These are phyloP conservation scores for Ganoderma lucidum DNA, from an alignment of 1,284 basidiomycete genomes.

Conservation along the genomic window DNA sequence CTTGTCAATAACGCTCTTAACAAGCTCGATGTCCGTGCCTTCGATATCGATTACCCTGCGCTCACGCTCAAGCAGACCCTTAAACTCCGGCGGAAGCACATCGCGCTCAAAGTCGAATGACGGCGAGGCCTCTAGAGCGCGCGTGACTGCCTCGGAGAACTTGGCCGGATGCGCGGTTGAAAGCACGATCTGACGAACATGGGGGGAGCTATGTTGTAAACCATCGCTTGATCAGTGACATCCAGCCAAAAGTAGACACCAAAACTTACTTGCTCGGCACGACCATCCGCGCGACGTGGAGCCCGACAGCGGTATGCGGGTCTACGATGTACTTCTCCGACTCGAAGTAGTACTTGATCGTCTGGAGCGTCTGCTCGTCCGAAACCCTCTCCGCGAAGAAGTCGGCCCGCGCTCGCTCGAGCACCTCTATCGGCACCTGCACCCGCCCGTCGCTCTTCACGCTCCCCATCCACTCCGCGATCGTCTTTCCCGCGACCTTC, in stretches of 20 bases:
- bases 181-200: conserved; percentile 82
- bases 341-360: conserved; percentile 80
- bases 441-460: conserved; percentile 85
- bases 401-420: conserved; percentile 81
- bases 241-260: conserved; percentile 10
- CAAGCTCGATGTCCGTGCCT: conserved; percentile 68
- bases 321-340: conserved; percentile 87
- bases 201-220: conserved; percentile 50
- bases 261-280: conserved; percentile 43
- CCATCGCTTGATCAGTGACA: conserved; percentile 17
- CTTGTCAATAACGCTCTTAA: conserved; percentile 74
- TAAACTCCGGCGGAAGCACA: conserved; percentile 85
- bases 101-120: conserved; percentile 83
- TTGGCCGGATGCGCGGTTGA: conserved; percentile 99
- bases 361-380: conserved; percentile 87
- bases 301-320: conserved; percentile 97
- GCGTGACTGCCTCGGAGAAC: conserved; percentile 93
- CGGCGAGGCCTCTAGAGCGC: conserved; percentile 64
- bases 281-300: conserved; percentile 69
- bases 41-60: conserved; percentile 83
- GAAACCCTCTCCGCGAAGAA: conserved; percentile 91
- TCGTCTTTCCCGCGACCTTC: conserved; percentile 70
- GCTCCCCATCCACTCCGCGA: conserved; percentile 89
- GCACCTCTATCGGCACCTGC: conserved; percentile 75
- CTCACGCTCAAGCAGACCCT: conserved; percentile 78